A percentile compares a stretch with the other conserved stretches of the same genome.
phyloP scores from a whole-genome alignment of 345 rosid species.

The Bruguiera parviflora region DNA sequence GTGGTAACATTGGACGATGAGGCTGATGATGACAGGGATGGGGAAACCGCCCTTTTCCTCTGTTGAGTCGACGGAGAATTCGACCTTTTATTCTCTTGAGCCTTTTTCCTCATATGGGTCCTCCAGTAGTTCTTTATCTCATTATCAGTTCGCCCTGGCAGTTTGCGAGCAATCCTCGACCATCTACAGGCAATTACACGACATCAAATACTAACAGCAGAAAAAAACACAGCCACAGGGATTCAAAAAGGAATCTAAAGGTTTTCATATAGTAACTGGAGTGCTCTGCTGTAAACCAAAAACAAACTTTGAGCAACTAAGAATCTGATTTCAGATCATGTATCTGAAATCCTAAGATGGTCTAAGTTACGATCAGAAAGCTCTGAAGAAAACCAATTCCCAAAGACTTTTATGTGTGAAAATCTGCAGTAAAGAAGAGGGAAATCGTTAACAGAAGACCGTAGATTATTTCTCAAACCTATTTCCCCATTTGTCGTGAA shows the following conservation, averaged over 20 bases:
- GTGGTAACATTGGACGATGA: constrained; percentile 52
- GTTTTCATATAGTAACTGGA: too few species aligned
- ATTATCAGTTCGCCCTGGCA: constrained; percentile 95
- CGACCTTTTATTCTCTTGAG: constrained; percentile 43
- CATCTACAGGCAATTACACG: constrained; percentile 46
- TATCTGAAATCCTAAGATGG: too few species aligned
- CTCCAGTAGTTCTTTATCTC: constrained; percentile 98
- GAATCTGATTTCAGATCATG: background rate
- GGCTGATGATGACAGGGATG: constrained; percentile 56
- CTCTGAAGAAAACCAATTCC: background rate
- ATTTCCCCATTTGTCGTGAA: constrained; percentile 94
- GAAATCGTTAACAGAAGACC: too few species aligned
- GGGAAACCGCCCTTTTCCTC: constrained; percentile 39
- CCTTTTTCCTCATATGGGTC: constrained; percentile 80
- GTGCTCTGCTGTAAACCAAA: too few species aligned
- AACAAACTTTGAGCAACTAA: too few species aligned
- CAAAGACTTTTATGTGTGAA: too few species aligned
- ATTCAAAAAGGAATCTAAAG: background rate
- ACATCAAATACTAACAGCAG: background rate
- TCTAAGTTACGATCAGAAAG: background rate
- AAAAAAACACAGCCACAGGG: background rate
- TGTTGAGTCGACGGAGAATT: too few species aligned
- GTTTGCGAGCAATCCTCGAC: constrained; percentile 88
- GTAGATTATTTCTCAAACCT: constrained; percentile 43
- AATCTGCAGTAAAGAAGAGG: too few species aligned